Evolutionary conservation across 2,329 filamentous ascomycete genomes (phyloP).

Genomic region (Rosellinia necatrix): DNA sequence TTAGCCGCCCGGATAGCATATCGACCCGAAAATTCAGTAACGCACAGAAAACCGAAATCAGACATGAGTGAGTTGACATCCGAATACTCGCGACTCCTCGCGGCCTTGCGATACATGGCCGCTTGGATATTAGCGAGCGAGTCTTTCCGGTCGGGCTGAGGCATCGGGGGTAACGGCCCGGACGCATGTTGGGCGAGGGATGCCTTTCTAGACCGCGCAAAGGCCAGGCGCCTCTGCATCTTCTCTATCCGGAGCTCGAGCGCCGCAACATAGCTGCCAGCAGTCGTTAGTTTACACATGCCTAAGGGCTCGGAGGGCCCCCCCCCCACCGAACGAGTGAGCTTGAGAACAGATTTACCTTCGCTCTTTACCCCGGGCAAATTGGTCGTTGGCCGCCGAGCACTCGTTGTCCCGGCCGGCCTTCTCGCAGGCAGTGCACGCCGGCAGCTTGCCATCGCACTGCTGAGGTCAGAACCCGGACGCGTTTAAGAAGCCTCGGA

Average conservation of each 20-base stretch:
- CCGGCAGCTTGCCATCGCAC: conserved; percentile 95
- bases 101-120: conserved; percentile 67
- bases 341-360: conserved; percentile 66
- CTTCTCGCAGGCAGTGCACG: conserved; percentile 93
- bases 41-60: conserved; percentile 88
- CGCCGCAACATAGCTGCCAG: conserved; percentile 80
- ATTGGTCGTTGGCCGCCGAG: conserved; percentile 93
- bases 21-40: neutral
- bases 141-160: conserved; percentile 62
- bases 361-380: conserved; percentile 90
- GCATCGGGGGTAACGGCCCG: conserved; percentile 52
- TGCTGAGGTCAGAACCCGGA: conserved; percentile 40
- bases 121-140: conserved; percentile 65
- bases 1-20: conserved; percentile 20
- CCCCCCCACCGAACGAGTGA: too few relatives aligned
- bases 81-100: conserved; percentile 72
- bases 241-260: conserved; percentile 91
- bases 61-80: conserved; percentile 92
- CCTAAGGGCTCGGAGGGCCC: too few relatives aligned
- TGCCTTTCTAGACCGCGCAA: conserved; percentile 71
- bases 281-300: conserved; percentile 3
- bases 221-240: conserved; percentile 77
- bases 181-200: conserved; percentile 69
- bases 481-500: neutral
- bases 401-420: conserved; percentile 85